Evolutionary conservation across 768 basidiomycete genomes (phyloP), one percentile per base, ranked within the genome.

Genomic region (Suillus plorans): DNA sequence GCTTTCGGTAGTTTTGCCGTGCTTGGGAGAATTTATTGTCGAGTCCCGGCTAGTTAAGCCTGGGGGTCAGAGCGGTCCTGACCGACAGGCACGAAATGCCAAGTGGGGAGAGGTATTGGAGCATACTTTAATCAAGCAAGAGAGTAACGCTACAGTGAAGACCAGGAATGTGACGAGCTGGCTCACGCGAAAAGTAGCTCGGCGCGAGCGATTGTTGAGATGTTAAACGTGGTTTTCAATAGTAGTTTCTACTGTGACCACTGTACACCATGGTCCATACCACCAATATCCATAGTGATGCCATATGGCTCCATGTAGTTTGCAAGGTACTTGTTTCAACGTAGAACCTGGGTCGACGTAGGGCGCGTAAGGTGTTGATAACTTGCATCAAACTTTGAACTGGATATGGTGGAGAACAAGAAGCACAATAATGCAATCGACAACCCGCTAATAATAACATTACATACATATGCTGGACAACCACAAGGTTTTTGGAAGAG

Each of bases 361-460:
- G 28, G 28, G 28, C 25, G 14, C 4, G 1, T 16, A 16, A 52
- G 25, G 25, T 4, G 25, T 9, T 31, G 8, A 36, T 13, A n/a
- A 55, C 53, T 34, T 20, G 52, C 31, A 53, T 10, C 2, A 7
- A 14, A 56, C n/a, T 37, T 22, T 37, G 7, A 13, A 37, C n/a
- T 20, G 10, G 41, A 20, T 31, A 6, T 59, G 28, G 9, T 34
- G 18, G 52, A 31, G 52, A 28, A 28, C 39, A 59, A 63, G 39
- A 37, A 57, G 57, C 49, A 61, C 41, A 59, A 62, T 25, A 14
- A 52, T 62, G 25, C 37, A 52, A 63, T 66, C 64, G 22, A 52
- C 50, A 36, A 44, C 52, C 61, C 66, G 44, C 45, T 45, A 61
- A 68, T 69, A 37, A 72, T 67, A 74, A 68, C 36, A 65, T 73